A percentile compares a stretch with the other conserved stretches of the same genome.
phyloP scores from a whole-genome alignment of 192 early-diverging fungal genomes.

The Phlyctochytrium arcticum region DNA sequence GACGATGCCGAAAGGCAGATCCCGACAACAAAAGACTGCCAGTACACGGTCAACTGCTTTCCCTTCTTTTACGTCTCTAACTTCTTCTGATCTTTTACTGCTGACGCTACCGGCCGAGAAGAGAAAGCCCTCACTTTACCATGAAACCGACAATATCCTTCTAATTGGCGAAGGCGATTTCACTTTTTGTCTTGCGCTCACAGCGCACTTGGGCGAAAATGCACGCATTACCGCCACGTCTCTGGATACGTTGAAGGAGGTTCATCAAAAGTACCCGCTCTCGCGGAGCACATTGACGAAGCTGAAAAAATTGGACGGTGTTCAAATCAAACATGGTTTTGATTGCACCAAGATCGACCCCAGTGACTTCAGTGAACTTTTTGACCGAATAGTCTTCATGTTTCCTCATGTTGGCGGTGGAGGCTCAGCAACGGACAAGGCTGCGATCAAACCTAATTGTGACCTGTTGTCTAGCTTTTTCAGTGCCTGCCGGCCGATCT shows the following conservation, averaged over 20 bases:
- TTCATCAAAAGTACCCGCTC: constrained; percentile 14
- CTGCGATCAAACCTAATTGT: constrained; percentile 27
- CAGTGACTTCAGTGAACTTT: neutral
- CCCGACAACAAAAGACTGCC: too few relatives aligned
- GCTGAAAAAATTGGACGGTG: neutral
- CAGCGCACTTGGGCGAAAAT: constrained; percentile 7
- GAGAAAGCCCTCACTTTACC: too few relatives aligned
- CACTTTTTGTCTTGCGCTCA: constrained; percentile 32
- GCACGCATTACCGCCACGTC: constrained; percentile 25
- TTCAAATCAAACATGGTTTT: constrained; percentile 22
- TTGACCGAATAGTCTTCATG: constrained; percentile 37
- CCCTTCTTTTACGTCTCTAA: too few relatives aligned
- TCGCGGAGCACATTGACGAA: neutral
- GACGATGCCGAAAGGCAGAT: too few relatives aligned
- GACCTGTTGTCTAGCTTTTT: constrained; percentile 33
- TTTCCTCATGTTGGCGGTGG: constrained; percentile 46
- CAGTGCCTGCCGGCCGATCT: neutral
- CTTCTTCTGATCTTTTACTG: too few relatives aligned
- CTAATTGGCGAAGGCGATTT: constrained; percentile 49
- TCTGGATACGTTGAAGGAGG: constrained; percentile 16
- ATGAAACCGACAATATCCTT: too few relatives aligned
- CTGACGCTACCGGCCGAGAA: too few relatives aligned
- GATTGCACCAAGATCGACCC: constrained; percentile 24
- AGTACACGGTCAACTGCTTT: too few relatives aligned
- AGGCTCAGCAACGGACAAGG: constrained; percentile 1